A percentile compares a stretch with the other conserved stretches of the same genome.
phyloP scores from a whole-genome alignment of 139 green algal species.

The Chlamydomonas eustigma region DNA sequence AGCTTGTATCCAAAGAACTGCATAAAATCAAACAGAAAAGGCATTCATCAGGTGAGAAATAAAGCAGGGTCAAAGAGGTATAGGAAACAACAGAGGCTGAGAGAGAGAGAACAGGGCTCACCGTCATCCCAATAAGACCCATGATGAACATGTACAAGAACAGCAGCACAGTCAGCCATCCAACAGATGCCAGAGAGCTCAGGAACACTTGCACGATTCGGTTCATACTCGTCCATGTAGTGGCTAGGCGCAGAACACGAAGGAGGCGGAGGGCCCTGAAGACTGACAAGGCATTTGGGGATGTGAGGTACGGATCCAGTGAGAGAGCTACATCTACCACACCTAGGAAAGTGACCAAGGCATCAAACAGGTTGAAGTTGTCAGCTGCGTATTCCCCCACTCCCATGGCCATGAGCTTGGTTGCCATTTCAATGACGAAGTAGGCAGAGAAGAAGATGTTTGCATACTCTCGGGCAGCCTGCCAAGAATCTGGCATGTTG shows the following conservation, averaged over 20 bases:
- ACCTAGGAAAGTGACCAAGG: neutral
- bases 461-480: neutral
- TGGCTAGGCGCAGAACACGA: neutral
- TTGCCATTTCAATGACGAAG: conserved; percentile 1
- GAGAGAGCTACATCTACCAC: conserved; percentile 1
- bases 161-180: conserved; percentile 1
- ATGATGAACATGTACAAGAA: neutral
- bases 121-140: conserved; percentile 2
- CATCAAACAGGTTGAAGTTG: conserved; percentile 2
- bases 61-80: neutral
- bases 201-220: neutral
- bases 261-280: neutral
- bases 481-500: neutral
- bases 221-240: neutral
- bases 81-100: neutral
- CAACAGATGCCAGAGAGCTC: neutral
- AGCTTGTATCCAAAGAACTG: conserved; percentile 7
- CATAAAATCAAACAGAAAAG: neutral
- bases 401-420: conserved; percentile 8
- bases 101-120: neutral
- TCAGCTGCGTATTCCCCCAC: neutral
- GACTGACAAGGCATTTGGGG: neutral
- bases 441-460: neutral
- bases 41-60: neutral
- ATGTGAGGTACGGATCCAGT: neutral